Evolutionary conservation across 1,284 basidiomycete species (phyloP).

Genomic region (Papiliotrema nemorosa): DNA sequence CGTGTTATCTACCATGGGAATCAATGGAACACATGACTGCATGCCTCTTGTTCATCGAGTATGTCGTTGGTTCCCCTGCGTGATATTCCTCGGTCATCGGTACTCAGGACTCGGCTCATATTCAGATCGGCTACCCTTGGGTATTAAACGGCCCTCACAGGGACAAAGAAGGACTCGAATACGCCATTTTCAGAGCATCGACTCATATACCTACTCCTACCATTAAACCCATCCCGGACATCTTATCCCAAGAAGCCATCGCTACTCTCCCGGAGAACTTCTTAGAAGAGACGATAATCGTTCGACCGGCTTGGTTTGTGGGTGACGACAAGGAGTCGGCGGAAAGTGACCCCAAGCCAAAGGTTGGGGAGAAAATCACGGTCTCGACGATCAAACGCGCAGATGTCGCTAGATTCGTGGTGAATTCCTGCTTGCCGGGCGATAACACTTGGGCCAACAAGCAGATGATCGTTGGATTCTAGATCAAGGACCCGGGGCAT

Average conservation of each 20-base stretch:
- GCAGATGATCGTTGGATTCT: constrained; percentile 25
- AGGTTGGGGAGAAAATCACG: constrained; percentile 10
- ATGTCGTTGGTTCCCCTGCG: constrained; percentile 6
- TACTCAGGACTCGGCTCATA: constrained; percentile 6
- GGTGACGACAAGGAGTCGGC: constrained; percentile 10
- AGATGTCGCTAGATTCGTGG: constrained; percentile 24
- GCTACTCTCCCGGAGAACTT: constrained; percentile 7
- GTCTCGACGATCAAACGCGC: constrained; percentile 17
- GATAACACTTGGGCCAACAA: constrained; percentile 23
- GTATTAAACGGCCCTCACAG: constrained; percentile 21
- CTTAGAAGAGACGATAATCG: constrained; percentile 22
- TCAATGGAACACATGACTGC: constrained; percentile 21
- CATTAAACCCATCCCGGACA: not conserved
- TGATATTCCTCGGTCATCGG: not conserved
- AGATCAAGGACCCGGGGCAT: too few species aligned
- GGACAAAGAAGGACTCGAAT: constrained; percentile 32
- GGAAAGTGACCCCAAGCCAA: constrained; percentile 5
- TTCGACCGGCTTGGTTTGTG: constrained; percentile 22
- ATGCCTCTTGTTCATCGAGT: constrained; percentile 23
- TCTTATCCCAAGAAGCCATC: constrained; percentile 8
- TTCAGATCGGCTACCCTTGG: constrained; percentile 23
- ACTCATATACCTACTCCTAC: not conserved
- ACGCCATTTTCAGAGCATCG: constrained; percentile 20
- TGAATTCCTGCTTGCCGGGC: constrained; percentile 16
- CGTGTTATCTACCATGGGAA: constrained; percentile 28